phyloP scores from a whole-genome alignment of 2,329 filamentous ascomycete species.

The Scedosporium dehoogii region DNA sequence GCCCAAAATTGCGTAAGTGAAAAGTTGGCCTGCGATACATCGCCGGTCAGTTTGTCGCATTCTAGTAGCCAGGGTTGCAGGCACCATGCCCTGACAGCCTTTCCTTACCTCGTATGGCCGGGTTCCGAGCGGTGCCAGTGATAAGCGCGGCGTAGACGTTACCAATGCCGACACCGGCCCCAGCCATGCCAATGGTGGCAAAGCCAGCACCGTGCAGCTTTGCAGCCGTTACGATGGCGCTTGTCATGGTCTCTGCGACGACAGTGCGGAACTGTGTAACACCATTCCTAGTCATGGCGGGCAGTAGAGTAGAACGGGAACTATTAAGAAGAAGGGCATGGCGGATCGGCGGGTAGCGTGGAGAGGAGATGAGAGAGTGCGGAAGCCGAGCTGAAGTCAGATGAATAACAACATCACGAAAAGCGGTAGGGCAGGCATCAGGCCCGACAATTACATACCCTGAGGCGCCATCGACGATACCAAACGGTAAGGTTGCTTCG shows the following conservation, averaged over 20 bases:
- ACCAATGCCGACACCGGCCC: background rate
- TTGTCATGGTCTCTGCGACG: background rate
- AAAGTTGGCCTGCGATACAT: background rate
- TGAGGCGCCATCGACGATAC: too few species aligned
- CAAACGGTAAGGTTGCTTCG: too few species aligned
- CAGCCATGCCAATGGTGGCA: background rate
- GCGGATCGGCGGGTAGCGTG: background rate
- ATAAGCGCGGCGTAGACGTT: background rate
- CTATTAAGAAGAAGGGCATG: slow-evolving; percentile 3
- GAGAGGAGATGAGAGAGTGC: background rate
- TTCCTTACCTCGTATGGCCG: background rate
- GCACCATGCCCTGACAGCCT: background rate
- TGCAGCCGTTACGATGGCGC: background rate
- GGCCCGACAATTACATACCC: too few species aligned
- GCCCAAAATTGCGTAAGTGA: background rate
- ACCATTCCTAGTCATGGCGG: background rate
- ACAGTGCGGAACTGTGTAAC: background rate
- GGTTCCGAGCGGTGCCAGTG: background rate
- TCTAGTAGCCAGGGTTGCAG: background rate
- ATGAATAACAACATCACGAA: background rate
- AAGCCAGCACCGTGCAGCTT: background rate
- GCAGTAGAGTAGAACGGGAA: background rate
- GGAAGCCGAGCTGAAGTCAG: background rate
- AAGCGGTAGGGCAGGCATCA: background rate
- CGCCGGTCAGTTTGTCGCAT: background rate